These are phyloP conservation scores for Backusella psychrophila DNA, from an alignment of 192 early-diverging fungal species.

Conservation along the genomic window DNA sequence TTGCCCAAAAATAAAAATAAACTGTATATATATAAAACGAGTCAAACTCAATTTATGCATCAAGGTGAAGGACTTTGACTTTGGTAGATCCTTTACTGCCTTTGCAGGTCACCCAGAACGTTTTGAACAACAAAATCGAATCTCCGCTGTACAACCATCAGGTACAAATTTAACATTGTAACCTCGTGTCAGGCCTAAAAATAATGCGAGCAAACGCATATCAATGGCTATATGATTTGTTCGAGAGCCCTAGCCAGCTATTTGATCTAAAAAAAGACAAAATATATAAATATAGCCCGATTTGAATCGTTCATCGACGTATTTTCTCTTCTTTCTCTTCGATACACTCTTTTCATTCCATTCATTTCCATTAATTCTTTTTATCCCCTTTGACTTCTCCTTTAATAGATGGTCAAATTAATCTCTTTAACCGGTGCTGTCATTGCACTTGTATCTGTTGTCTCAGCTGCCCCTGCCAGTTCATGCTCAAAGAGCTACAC, in stretches of 20 bases:
- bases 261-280: neutral
- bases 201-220: neutral
- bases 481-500: conserved; percentile 6
- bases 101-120: neutral
- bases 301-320: neutral
- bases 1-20: neutral
- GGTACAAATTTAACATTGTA: neutral
- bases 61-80: neutral
- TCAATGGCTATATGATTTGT: neutral
- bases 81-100: neutral
- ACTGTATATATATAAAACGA: neutral
- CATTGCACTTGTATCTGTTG: neutral
- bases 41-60: neutral
- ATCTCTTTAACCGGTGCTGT: neutral
- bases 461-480: neutral
- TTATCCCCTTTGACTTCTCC: neutral
- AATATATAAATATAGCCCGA: neutral
- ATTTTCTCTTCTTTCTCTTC: neutral
- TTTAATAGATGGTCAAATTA: neutral
- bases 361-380: neutral
- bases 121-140: neutral
- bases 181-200: neutral
- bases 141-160: neutral
- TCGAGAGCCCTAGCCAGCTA: neutral
- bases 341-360: neutral